Base-by-base conservation (phyloP, 805 yeast species). In the Metschnikowia amazonensis region DNA sequence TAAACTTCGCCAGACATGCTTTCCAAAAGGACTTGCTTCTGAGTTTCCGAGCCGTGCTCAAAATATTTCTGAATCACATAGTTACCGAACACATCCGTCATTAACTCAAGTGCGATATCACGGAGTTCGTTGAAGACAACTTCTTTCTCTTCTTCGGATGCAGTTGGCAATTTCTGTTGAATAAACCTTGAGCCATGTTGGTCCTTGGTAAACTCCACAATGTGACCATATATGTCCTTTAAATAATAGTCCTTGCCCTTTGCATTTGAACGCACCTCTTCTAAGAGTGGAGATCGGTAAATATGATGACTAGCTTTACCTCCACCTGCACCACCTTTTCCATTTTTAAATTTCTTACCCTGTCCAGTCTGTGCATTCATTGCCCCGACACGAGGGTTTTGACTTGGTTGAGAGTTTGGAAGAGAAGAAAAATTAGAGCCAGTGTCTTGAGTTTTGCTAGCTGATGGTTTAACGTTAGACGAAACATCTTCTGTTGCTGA, bases 31-130 rank as follows among this genome's bases (percentile, higher is more conserved):
- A 83, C 74, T 27, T 79, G 74, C 58, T 77, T 81, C 62, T 92
- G 97, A 20, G 80, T 75, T 21, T 66, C 74, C 3, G 82, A 72
- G 27, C 97, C 97, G 58, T 70, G 75, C 67, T 94, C 98, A 64
- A 94, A 88, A 59, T 81, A 87, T 65, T 92, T 90, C 66, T 94
- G 99, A 46, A 94, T 87, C 23, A 94, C 97, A 62, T 94, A 94
- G 65, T 94, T 94, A 47, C 99, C 99, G 67, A 94, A 94, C 7
- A 94, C 99, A 70, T 94, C 99, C 14, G 95, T 89, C 84, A 90
- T 86, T 50, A 94, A 71, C 45, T 84, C 89, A 45, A 83, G 73
- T 3, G 90, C 77, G 50, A 81, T 78, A 20, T 81, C 83, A 57
- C 89, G 72, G 30, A 94, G 82, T 65, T 90, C 97, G 51, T 82